These are phyloP conservation scores for Capsicum pubescens DNA, from an alignment of 257 asterid species.

Conservation along the genomic window DNA sequence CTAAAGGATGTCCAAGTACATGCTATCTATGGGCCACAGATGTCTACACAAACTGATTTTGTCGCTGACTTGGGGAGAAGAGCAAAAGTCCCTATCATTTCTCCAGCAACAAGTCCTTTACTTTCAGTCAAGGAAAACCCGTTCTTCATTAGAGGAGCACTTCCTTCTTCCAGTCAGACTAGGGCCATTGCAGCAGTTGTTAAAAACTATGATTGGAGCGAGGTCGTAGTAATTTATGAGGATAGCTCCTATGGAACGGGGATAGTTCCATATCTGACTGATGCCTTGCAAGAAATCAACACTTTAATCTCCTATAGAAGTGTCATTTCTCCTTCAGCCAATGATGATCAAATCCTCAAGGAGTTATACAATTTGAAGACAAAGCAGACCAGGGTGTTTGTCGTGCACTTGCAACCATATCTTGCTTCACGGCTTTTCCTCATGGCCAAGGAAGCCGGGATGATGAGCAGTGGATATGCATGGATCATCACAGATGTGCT, in stretches of 20 bases:
- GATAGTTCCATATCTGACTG: slow-evolving; percentile 36
- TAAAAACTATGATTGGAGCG: slow-evolving; percentile 38
- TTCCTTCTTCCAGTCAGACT: slow-evolving; percentile 39
- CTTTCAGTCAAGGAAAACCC: slow-evolving; percentile 36
- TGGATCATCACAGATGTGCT: slow-evolving; percentile 59
- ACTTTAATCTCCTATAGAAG: slow-evolving; percentile 35
- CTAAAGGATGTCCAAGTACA: slow-evolving; percentile 48
- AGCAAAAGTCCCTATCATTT: slow-evolving; percentile 33
- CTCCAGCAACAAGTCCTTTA: slow-evolving; percentile 44
- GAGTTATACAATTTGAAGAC: slow-evolving; percentile 39
- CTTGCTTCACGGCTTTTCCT: slow-evolving; percentile 46
- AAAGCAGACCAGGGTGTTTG: slow-evolving; percentile 53
- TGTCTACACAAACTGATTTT: slow-evolving; percentile 51
- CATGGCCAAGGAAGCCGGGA: slow-evolving; percentile 45
- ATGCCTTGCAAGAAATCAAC: slow-evolving; percentile 36
- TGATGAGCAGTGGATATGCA: slow-evolving; percentile 55
- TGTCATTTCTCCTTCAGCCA: slow-evolving; percentile 29
- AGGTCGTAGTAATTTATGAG: slow-evolving; percentile 42
- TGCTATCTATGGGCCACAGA: slow-evolving; percentile 55
- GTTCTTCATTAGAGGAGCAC: slow-evolving; percentile 42
- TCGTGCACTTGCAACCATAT: slow-evolving; percentile 48
- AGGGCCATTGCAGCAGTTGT: slow-evolving; percentile 42
- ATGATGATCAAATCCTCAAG: slow-evolving; percentile 26
- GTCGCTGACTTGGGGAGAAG: slow-evolving; percentile 43
- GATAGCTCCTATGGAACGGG: slow-evolving; percentile 40